Conservation (phyloP, 345 rosid species). For the Ceriops zippeliana region DNA sequence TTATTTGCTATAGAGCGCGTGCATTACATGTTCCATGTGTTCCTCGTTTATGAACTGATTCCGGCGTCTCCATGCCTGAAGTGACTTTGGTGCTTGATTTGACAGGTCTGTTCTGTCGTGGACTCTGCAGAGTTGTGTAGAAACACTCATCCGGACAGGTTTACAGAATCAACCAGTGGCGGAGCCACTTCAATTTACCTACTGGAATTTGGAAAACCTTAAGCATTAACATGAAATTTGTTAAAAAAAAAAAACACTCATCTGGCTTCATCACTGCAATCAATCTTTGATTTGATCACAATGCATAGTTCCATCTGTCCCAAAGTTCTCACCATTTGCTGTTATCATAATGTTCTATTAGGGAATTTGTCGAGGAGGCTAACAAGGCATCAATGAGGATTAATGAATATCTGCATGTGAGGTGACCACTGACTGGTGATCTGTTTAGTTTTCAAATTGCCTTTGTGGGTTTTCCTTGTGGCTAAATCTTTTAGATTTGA, state of each 20-base stretch:
- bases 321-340: constrained; percentile 1
- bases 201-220: too few relatives aligned
- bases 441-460: constrained; percentile 17
- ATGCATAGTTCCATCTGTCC: not conserved
- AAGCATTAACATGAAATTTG: too few relatives aligned
- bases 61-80: not conserved
- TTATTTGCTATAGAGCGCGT: not conserved
- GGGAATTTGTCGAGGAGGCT: constrained; percentile 92
- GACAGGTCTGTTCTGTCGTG: constrained; percentile 81
- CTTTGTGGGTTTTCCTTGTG: not conserved
- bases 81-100: constrained; percentile 16
- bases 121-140: constrained; percentile 97
- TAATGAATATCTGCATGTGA: constrained; percentile 98
- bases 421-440: constrained; percentile 85
- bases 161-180: not conserved
- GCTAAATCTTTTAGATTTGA: constrained; percentile 10
- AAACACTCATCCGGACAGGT: constrained; percentile 96
- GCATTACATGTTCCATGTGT: not conserved
- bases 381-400: constrained; percentile 77
- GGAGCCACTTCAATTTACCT: too few relatives aligned
- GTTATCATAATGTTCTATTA: constrained; percentile 16
- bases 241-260: too few relatives aligned
- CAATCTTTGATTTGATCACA: not conserved
- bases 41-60: not conserved
- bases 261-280: not conserved